Percentiles rank a stretch among this genome's conserved stretches.
Conservation (phyloP, 768 basidiomycete genomes). For the Cytidiella melzeri region DNA sequence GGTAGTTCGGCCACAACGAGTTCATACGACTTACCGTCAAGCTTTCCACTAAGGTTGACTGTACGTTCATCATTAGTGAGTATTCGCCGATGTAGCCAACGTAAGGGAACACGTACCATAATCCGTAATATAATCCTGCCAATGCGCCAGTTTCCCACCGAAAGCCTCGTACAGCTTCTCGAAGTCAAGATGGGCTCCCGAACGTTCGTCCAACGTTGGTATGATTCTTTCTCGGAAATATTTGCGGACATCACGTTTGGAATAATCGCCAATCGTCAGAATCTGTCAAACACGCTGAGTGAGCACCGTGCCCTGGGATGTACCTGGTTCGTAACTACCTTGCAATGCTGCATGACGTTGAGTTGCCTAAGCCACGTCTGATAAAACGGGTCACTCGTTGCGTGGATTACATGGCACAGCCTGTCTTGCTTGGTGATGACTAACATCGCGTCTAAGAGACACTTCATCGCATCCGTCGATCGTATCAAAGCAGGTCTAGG, state of each 20-base stretch:
- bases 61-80: slow-evolving; percentile 5
- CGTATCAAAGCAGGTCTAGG: slow-evolving; percentile 67
- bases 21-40: slow-evolving; percentile 52
- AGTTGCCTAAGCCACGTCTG: slow-evolving; percentile 78
- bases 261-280: slow-evolving; percentile 75
- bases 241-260: slow-evolving; percentile 59
- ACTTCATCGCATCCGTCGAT: slow-evolving; percentile 78
- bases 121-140: slow-evolving; percentile 74
- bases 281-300: slow-evolving; percentile 36
- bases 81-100: too few relatives aligned
- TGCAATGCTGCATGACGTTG: slow-evolving; percentile 80
- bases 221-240: slow-evolving; percentile 63
- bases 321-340: slow-evolving; percentile 32
- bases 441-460: slow-evolving; percentile 77
- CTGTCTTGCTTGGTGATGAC: slow-evolving; percentile 85
- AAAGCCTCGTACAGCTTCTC: slow-evolving; percentile 73
- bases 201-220: slow-evolving; percentile 61
- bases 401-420: slow-evolving; percentile 78
- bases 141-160: slow-evolving; percentile 80
- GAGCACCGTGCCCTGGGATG: background rate
- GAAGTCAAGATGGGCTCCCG: slow-evolving; percentile 53
- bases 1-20: background rate
- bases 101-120: slow-evolving; percentile 41
- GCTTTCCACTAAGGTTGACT: slow-evolving; percentile 72
- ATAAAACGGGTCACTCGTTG: slow-evolving; percentile 80